phyloP scores from a whole-genome alignment of 805 yeast species.

The Candida ulmi region DNA sequence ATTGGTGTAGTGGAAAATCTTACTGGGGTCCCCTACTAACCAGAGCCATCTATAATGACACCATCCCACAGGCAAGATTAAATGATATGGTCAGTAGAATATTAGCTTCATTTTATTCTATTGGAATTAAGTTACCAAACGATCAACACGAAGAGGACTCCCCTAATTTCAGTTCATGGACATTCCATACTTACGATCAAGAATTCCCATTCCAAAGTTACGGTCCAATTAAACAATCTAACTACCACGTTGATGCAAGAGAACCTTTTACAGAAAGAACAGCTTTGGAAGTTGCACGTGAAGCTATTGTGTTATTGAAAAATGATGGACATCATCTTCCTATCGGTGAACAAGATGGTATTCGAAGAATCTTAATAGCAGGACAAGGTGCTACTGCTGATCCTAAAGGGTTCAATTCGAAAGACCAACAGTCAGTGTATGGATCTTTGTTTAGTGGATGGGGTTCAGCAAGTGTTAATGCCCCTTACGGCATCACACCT shows the following conservation, averaged over 20 bases:
- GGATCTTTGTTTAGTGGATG: conserved; percentile 57
- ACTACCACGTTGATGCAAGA: conserved; percentile 51
- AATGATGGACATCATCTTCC: conserved; percentile 49
- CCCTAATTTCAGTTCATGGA: conserved; percentile 57
- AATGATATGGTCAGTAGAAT: conserved; percentile 61
- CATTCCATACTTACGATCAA: conserved; percentile 49
- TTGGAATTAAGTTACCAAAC: conserved; percentile 30
- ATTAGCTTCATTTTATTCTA: conserved; percentile 48
- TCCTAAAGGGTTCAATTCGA: conserved; percentile 46
- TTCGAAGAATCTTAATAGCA: conserved; percentile 37
- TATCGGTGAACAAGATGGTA: conserved; percentile 37
- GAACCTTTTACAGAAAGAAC: conserved; percentile 40
- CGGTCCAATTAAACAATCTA: conserved; percentile 49
- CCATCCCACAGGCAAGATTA: conserved; percentile 46
- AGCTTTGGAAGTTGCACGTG: conserved; percentile 49
- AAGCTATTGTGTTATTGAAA: conserved; percentile 51
- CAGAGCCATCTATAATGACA: conserved; percentile 47
- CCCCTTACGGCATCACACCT: conserved; percentile 54
- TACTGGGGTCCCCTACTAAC: conserved; percentile 56
- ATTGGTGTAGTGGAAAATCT: conserved; percentile 47
- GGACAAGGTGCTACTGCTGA: conserved; percentile 50
- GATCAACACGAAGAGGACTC: conserved; percentile 34
- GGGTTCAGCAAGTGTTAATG: conserved; percentile 58
- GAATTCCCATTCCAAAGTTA: conserved; percentile 46
- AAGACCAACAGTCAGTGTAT: conserved; percentile 44